Conservation (phyloP, 2,329 filamentous ascomycete genomes). For the Xylariaceae sp. region DNA sequence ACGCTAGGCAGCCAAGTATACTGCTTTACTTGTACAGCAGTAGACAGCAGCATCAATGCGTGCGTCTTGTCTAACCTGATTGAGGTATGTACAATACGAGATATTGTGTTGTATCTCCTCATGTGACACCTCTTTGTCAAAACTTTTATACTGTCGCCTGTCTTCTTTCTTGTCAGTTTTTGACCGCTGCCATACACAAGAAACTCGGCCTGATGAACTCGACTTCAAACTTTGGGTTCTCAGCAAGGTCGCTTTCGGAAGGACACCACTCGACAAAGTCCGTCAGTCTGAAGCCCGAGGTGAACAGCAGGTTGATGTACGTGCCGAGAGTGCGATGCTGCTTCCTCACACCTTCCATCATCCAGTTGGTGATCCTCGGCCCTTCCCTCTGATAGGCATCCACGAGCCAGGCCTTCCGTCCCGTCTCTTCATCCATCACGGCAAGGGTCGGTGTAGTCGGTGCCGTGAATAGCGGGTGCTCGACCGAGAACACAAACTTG, state of each 20-base stretch:
- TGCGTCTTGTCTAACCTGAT: too few relatives aligned
- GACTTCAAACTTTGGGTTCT: conserved; percentile 13
- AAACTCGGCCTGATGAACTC: conserved; percentile 22
- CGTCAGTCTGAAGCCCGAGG: conserved; percentile 34
- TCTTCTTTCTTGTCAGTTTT: too few relatives aligned
- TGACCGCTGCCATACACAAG: conserved; percentile 18
- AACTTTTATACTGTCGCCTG: too few relatives aligned
- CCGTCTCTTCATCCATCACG: conserved; percentile 25
- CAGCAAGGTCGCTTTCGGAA: conserved; percentile 16
- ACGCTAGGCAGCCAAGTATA: too few relatives aligned
- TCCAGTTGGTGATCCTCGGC: conserved; percentile 36
- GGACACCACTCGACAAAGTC: conserved; percentile 35
- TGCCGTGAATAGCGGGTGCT: conserved; percentile 43
- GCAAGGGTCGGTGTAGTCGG: conserved; percentile 31
- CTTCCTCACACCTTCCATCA: conserved; percentile 35
- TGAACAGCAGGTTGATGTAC: conserved; percentile 35
- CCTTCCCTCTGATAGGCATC: conserved; percentile 40
- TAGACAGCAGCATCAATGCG: too few relatives aligned
- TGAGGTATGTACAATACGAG: too few relatives aligned
- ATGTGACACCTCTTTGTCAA: too few relatives aligned
- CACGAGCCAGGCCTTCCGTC: conserved; percentile 37
- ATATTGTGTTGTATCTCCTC: too few relatives aligned
- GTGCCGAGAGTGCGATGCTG: conserved; percentile 41
- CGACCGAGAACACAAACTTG: conserved; percentile 39
- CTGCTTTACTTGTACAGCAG: too few relatives aligned